A percentile compares a stretch with the other conserved stretches of the same genome.
Conservation (phyloP, 495 filamentous ascomycete species). For the Hapsidospora chrysogenum region DNA sequence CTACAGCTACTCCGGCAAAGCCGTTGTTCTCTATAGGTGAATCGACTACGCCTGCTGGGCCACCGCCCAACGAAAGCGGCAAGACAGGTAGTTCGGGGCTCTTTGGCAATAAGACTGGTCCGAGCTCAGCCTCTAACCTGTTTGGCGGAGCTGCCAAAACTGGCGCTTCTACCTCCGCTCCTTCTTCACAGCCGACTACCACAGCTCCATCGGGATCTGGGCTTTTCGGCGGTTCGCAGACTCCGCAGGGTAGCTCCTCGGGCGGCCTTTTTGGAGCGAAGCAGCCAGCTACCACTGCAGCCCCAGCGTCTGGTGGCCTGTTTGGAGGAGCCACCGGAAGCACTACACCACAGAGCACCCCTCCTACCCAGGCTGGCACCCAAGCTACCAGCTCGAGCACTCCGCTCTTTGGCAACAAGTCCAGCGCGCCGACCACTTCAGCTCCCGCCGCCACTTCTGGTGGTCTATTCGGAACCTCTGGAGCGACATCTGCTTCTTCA, state of each 20-base stretch:
- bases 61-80: constrained; percentile 24
- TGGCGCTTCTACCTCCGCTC: neutral
- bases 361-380: constrained; percentile 3
- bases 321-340: constrained; percentile 5
- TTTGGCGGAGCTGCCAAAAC: constrained; percentile 4
- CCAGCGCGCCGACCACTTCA: constrained; percentile 1
- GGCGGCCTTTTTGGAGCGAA: constrained; percentile 7
- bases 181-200: neutral
- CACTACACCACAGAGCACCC: constrained; percentile 6
- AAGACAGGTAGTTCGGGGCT: constrained; percentile 7
- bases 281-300: constrained; percentile 6
- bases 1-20: constrained; percentile 14
- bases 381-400: neutral
- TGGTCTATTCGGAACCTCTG: constrained; percentile 6
- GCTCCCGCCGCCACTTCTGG: constrained; percentile 3
- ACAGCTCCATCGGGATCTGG: neutral
- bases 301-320: constrained; percentile 5
- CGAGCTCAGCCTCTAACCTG: constrained; percentile 3
- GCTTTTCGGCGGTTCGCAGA: neutral
- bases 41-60: constrained; percentile 49
- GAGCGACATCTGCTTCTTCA: constrained; percentile 3
- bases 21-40: constrained; percentile 24
- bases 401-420: constrained; percentile 2
- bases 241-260: neutral
- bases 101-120: constrained; percentile 4